Conservation (phyloP, 495 filamentous ascomycete species). For the Tuber magnatum region DNA sequence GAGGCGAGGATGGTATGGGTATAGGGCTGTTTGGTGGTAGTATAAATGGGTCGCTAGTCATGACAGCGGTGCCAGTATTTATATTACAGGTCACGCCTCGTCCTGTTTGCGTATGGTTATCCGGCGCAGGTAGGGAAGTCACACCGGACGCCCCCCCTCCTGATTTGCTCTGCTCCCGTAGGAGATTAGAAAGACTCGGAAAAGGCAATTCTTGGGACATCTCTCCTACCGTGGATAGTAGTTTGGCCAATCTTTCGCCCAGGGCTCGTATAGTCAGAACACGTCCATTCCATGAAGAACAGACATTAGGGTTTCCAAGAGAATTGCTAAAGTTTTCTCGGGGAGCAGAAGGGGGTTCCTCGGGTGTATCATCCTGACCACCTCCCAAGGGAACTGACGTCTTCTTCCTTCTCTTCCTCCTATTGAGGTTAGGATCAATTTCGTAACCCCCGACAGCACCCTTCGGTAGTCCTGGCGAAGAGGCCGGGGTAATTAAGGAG, state of each 20-base stretch:
- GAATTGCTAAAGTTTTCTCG: conserved; percentile 22
- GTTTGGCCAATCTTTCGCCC: not conserved
- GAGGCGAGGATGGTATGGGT: conserved; percentile 7
- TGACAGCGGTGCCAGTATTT: conserved; percentile 23
- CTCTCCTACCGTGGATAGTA: not conserved
- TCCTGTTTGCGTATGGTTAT: not conserved
- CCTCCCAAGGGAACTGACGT: conserved; percentile 25
- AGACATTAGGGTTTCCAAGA: conserved; percentile 5
- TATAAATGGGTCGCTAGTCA: conserved; percentile 17
- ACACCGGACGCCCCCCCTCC: not conserved
- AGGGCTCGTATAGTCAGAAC: not conserved
- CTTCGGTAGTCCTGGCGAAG: conserved; percentile 1
- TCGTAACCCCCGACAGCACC: conserved; percentile 1
- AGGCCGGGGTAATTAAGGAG: conserved; percentile 22
- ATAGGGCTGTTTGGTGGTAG: conserved; percentile 10
- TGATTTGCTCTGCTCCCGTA: conserved; percentile 14
- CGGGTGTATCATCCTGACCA: not conserved
- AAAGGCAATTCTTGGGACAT: not conserved
- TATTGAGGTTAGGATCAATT: conserved; percentile 44
- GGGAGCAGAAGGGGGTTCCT: conserved; percentile 26
- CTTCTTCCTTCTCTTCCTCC: conserved; percentile 51
- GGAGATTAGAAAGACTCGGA: conserved; percentile 9
- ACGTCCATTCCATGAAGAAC: conserved; percentile 1
- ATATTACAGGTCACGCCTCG: conserved; percentile 15
- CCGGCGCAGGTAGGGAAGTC: conserved; percentile 3